phyloP scores from a whole-genome alignment of 805 yeast species.

The Millerago galiae region DNA sequence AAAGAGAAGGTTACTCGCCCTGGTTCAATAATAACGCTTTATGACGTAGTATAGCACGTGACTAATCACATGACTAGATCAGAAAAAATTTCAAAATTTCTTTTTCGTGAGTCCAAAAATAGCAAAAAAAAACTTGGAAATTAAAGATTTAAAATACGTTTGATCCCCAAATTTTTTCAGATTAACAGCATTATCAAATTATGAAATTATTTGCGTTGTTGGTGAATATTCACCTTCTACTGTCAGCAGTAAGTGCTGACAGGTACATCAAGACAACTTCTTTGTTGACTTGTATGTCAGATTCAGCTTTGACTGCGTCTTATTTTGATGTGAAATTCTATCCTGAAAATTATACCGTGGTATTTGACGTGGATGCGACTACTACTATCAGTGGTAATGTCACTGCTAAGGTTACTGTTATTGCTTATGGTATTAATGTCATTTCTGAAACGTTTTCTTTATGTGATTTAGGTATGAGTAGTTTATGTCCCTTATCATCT shows the following conservation, averaged over 20 bases:
- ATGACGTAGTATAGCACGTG: background rate
- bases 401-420: constrained; percentile 55
- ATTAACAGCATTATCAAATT: background rate
- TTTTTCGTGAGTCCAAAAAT: too few species aligned
- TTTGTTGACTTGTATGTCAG: constrained; percentile 84
- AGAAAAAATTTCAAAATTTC: too few species aligned
- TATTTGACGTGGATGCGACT: constrained; percentile 66
- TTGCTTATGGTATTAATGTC: constrained; percentile 75
- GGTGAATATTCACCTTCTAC: constrained; percentile 7
- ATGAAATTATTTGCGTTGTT: constrained; percentile 9
- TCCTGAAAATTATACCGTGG: constrained; percentile 58
- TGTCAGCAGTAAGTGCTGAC: constrained; percentile 8
- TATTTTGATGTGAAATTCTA: constrained; percentile 69
- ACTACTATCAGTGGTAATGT: constrained; percentile 70
- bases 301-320: constrained; percentile 82
- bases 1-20: too few species aligned
- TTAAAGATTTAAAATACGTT: too few species aligned
- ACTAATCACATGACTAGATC: background rate
- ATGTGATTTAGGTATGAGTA: constrained; percentile 52
- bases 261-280: constrained; percentile 48
- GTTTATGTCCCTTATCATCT: constrained; percentile 76
- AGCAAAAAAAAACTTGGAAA: too few species aligned
- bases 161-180: too few species aligned
- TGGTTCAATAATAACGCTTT: too few species aligned
- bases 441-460: constrained; percentile 49